Base-by-base conservation (phyloP, 2,329 filamentous ascomycete genomes). In the Thelonectria olida region DNA sequence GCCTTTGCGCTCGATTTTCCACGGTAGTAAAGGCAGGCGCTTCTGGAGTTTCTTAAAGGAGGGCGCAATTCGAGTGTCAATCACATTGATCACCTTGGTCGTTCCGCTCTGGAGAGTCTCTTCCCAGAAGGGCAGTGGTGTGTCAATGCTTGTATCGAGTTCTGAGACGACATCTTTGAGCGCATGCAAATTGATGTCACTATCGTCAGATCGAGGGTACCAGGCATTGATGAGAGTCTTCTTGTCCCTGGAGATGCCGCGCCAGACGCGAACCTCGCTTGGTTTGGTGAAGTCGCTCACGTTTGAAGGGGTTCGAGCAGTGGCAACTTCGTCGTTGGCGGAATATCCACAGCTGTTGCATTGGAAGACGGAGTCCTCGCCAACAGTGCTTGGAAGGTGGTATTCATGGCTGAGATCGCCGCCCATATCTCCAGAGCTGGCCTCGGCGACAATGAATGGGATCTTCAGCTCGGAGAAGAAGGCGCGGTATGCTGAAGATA, bases 391-490 rank as follows among this genome's bases (percentile, higher is more conserved):
- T 2, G 90, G 85, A 51, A 97, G 90, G 74, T 97, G 96, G 74
- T 96, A 99, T 72, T 99, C 96, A 74, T 99, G 96, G 75, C 94
- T 98, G 36, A 97, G 79, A 67, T 90, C 90, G 12, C 96, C 96
- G 28, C 96, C 96, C 87, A 99, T 99, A 67, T 93, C 92, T n/a
- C 96, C 96, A 1, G 95, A 97, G 75, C 94, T 94, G 7, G 96
- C 96, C 68, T 92, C 88, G 2, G 95, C 95, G 19, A 96, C 89
- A 1, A 97, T 76, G 67, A 96, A 92, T 0, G 93, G 93, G 13
- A 99, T 76, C 67, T 90, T 93, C 31, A 99, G 81, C 60, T 96
- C 92, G 44, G 91, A 80, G 70, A 99, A 96, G 51, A 99, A 85
- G 17, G 84, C 84, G 12, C 82, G 83, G 74, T 99, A 99, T 2